Conservation (phyloP, 192 early-diverging fungal genomes). For the Coemansia umbellata region DNA sequence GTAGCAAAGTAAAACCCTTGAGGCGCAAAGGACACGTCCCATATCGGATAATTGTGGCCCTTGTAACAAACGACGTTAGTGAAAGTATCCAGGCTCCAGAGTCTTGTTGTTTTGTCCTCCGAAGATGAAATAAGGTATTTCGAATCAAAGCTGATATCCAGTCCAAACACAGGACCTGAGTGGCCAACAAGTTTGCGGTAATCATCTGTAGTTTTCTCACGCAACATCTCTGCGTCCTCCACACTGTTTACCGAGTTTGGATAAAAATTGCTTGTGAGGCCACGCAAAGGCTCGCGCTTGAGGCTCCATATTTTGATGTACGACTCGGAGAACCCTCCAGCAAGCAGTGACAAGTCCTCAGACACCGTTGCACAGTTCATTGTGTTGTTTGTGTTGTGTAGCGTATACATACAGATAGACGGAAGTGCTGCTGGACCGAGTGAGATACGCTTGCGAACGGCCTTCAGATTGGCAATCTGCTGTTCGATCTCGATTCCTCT, state of each 20-base stretch:
- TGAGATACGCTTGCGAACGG: conserved; percentile 69
- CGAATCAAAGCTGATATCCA: conserved; percentile 81
- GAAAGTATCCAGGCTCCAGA: conserved; percentile 91
- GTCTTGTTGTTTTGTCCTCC: conserved; percentile 89
- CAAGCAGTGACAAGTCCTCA: conserved; percentile 75
- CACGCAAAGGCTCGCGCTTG: conserved; percentile 65
- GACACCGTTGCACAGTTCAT: conserved; percentile 83
- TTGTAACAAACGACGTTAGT: conserved; percentile 93
- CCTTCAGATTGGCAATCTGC: conserved; percentile 73
- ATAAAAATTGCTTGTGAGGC: conserved; percentile 60
- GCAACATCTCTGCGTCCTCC: conserved; percentile 57
- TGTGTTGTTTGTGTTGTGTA: conserved; percentile 86
- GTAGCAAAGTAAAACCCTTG: conserved; percentile 97
- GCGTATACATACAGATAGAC: conserved; percentile 91
- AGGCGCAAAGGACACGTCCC: conserved; percentile 91
- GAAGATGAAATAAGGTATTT: conserved; percentile 85
- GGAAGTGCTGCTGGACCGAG: conserved; percentile 68
- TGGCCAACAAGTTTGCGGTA: conserved; percentile 79
- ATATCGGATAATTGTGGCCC: conserved; percentile 95
- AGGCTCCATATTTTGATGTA: conserved; percentile 92
- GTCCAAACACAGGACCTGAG: conserved; percentile 84
- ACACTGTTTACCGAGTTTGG: conserved; percentile 54
- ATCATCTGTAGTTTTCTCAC: conserved; percentile 58
- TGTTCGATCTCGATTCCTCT: conserved; percentile 74
- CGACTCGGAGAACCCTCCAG: conserved; percentile 92